Percentiles rank a stretch among this genome's conserved stretches.
Conservation (phyloP, 2,329 filamentous ascomycete species). For the Apiospora malaysiana region DNA sequence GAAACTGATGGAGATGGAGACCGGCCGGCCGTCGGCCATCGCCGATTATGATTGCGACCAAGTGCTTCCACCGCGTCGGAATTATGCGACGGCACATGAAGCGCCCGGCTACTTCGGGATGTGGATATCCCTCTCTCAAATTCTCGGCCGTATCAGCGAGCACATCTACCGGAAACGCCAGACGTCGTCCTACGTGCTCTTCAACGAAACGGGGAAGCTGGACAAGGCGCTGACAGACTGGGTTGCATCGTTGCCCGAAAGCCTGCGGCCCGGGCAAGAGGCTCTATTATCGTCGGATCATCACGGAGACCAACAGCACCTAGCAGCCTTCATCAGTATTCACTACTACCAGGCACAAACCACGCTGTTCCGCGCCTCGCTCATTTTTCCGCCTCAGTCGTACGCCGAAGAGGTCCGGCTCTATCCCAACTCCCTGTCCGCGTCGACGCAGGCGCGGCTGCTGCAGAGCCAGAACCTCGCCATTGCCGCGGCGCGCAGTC, state of each 20-base stretch:
- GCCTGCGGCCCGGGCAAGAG: conserved; percentile 21
- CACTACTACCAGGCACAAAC: conserved; percentile 29
- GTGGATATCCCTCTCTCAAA: conserved; percentile 27
- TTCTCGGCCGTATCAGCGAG: conserved; percentile 28
- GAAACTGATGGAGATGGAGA: conserved; percentile 35
- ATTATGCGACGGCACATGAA: neutral
- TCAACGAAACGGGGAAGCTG: conserved; percentile 22
- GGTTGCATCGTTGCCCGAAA: conserved; percentile 26
- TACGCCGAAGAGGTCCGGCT: conserved; percentile 27
- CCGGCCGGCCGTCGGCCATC: conserved; percentile 31
- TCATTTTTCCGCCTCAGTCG: conserved; percentile 29
- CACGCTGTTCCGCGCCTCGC: conserved; percentile 27
- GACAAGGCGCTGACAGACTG: conserved; percentile 29
- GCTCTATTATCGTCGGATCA: neutral
- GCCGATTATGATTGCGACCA: neutral
- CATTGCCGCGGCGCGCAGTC: conserved; percentile 24
- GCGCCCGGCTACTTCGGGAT: conserved; percentile 26
- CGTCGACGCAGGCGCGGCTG: neutral
- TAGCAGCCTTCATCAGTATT: conserved; percentile 19
- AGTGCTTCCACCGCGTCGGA: neutral
- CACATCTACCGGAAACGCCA: conserved; percentile 27
- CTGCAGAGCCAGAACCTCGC: conserved; percentile 24
- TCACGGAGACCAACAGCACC: conserved; percentile 4
- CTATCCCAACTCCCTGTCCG: neutral
- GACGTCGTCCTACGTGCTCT: conserved; percentile 21